A percentile compares a stretch with the other conserved stretches of the same genome.
Conservation (phyloP, 192 early-diverging fungal species). For the Blastocladiella britannica region DNA sequence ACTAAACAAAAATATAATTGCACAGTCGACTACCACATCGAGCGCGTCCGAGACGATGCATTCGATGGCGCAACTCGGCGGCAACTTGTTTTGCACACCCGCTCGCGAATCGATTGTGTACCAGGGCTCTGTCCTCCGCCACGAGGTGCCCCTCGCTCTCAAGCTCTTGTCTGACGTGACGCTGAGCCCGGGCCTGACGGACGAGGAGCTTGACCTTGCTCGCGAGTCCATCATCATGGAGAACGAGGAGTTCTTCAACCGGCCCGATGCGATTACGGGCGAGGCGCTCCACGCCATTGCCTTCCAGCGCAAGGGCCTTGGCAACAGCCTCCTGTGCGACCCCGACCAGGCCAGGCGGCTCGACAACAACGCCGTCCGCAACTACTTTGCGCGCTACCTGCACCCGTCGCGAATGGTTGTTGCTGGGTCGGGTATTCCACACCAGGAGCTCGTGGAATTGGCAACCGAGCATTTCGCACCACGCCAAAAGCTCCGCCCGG, state of each 20-base stretch:
- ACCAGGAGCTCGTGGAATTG: conserved; percentile 56
- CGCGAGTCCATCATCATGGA: conserved; percentile 61
- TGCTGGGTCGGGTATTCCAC: conserved; percentile 64
- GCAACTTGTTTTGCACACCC: conserved; percentile 71
- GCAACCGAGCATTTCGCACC: conserved; percentile 57
- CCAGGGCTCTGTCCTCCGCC: conserved; percentile 70
- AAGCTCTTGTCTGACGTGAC: conserved; percentile 61
- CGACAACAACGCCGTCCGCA: conserved; percentile 37
- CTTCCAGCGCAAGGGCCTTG: conserved; percentile 54
- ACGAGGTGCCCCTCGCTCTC: conserved; percentile 54
- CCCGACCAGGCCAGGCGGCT: conserved; percentile 40
- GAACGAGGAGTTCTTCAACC: conserved; percentile 62
- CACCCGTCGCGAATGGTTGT: conserved; percentile 80
- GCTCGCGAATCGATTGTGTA: conserved; percentile 90
- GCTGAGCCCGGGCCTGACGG: conserved; percentile 43
- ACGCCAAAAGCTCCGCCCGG: conserved; percentile 12
- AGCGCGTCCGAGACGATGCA: conserved; percentile 47
- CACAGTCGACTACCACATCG: conserved; percentile 43
- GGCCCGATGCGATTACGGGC: conserved; percentile 66
- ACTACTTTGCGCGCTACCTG: conserved; percentile 64
- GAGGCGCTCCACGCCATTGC: conserved; percentile 74
- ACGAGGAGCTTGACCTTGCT: conserved; percentile 65
- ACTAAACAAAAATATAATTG: neutral
- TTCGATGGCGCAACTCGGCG: conserved; percentile 67
- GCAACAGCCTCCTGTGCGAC: conserved; percentile 56